Evolutionary conservation across 495 filamentous ascomycete genomes (phyloP), one percentile per base, ranked within the genome.

Genomic region (Penicillium ucsense): DNA sequence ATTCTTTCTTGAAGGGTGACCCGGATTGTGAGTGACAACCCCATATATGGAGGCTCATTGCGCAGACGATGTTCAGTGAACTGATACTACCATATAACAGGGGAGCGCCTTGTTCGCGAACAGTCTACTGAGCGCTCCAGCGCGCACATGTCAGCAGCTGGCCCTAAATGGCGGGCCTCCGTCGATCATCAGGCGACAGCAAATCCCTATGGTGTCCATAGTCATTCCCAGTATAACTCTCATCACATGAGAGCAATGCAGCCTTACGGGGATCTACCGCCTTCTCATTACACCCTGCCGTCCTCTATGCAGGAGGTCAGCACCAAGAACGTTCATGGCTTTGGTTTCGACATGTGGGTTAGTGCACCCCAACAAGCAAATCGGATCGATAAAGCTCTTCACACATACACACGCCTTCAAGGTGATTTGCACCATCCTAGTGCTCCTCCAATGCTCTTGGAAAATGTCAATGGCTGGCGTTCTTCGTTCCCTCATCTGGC

Each of bases 1-100:
- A 94, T 68, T 80, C 80, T 8, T 86, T 89, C 56, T 72, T 91
- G 51, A 72, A 75, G 46, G 71, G 77, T 27, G 77, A 85, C 54
- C 78, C 73, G 34, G 74, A 74, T 54, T 71, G 67, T 71, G 54
- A 65, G 67, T 57, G 11, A n/a, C 4, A 36, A 0, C 4, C 5
- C 9, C 20, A 20, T 20, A 20, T 20, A 20, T 20, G 20, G 20
- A 20, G 2, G 20, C 20, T 20, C 1, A 20, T 20, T 20, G 20
- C 20, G 1, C 20, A 2, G 20, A 20, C 20, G 20, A 20, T 20
- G 20, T 20, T 20, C 20, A 20, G 20, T 20, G 20, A 1, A 20
- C 20, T 20, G 20, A 20, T 20, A 20, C 20, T 20, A 20, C 20
- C 20, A 20, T 20, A 20, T 20, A 20, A 7, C 33, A 71, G 70